A percentile compares a stretch with the other conserved stretches of the same genome.
Conservation (phyloP, 2,329 filamentous ascomycete species). For the Colletotrichum lentis region DNA sequence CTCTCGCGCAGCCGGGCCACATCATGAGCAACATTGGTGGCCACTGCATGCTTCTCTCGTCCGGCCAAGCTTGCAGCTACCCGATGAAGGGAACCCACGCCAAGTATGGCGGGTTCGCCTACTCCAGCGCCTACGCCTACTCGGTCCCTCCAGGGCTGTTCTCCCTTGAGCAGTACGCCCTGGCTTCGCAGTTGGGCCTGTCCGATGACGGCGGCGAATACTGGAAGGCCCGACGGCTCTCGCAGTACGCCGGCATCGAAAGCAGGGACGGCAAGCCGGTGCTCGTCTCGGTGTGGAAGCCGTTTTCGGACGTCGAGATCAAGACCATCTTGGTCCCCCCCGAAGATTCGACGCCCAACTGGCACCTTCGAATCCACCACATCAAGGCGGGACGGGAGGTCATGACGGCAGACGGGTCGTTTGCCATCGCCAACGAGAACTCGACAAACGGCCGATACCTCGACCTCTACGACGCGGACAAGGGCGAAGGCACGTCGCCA, state of each 20-base stretch:
- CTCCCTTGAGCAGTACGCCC: conserved; percentile 77
- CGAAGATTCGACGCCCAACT: conserved; percentile 65
- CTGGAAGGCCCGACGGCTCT: conserved; percentile 78
- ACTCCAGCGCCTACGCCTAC: conserved; percentile 79
- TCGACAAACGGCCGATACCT: conserved; percentile 59
- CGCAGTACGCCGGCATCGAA: conserved; percentile 70
- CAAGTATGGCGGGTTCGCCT: conserved; percentile 82
- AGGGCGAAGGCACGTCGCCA: conserved; percentile 60
- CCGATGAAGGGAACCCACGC: conserved; percentile 83
- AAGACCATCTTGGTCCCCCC: conserved; percentile 73
- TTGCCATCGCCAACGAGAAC: conserved; percentile 70
- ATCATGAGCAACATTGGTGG: conserved; percentile 76
- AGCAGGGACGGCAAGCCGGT: conserved; percentile 63
- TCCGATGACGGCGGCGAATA: conserved; percentile 80
- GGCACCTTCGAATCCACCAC: conserved; percentile 73
- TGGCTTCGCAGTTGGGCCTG: conserved; percentile 77
- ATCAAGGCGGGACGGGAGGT: conserved; percentile 68
- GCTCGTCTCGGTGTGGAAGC: conserved; percentile 74
- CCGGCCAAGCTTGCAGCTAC: conserved; percentile 83
- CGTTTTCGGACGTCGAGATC: conserved; percentile 73
- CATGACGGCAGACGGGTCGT: conserved; percentile 77
- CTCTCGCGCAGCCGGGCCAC: conserved; percentile 74
- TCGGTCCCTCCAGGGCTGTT: conserved; percentile 79
- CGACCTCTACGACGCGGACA: conserved; percentile 53
- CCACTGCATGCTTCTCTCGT: conserved; percentile 78